Percentiles rank a stretch among this genome's conserved stretches.
Evolutionary conservation across 202 grass and related monocot species (phyloP).

Genomic region (Zoysia matrella): DNA sequence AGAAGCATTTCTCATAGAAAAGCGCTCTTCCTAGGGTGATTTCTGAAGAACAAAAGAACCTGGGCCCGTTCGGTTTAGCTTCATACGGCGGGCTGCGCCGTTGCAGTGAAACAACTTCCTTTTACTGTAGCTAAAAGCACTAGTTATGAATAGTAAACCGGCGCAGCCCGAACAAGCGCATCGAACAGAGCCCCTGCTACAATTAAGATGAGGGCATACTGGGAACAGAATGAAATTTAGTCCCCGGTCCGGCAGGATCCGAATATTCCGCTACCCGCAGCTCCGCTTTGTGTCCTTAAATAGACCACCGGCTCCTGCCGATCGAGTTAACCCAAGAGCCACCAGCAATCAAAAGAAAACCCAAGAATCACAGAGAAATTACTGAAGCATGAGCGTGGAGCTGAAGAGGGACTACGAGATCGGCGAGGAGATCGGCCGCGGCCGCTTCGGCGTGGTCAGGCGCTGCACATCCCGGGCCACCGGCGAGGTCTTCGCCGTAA

Average conservation of each 20-base stretch:
- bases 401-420: constrained; percentile 78
- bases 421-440: constrained; percentile 25
- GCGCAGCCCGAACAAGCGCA: too few relatives aligned
- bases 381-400: constrained; percentile 66
- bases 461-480: constrained; percentile 69
- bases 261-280: constrained; percentile 43
- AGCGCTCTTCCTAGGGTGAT: background rate
- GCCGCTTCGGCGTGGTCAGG: constrained; percentile 82
- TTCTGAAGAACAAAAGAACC: background rate
- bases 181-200: too few relatives aligned
- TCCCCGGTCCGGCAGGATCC: constrained; percentile 23
- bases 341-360: background rate
- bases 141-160: too few relatives aligned
- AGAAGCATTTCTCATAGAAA: background rate
- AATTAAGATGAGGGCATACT: constrained; percentile 16
- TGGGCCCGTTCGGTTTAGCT: too few relatives aligned
- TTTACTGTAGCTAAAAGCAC: too few relatives aligned
- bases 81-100: too few relatives aligned
- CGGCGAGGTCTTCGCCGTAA: constrained; percentile 80
- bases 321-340: background rate
- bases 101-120: too few relatives aligned
- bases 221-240: background rate
- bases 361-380: background rate
- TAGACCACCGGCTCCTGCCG: constrained; percentile 3
- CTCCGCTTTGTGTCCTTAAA: constrained; percentile 38